A percentile compares a stretch with the other conserved stretches of the same genome.
Conservation (phyloP, 1,139 yeast species). For the Hanseniaspora uvarum region DNA sequence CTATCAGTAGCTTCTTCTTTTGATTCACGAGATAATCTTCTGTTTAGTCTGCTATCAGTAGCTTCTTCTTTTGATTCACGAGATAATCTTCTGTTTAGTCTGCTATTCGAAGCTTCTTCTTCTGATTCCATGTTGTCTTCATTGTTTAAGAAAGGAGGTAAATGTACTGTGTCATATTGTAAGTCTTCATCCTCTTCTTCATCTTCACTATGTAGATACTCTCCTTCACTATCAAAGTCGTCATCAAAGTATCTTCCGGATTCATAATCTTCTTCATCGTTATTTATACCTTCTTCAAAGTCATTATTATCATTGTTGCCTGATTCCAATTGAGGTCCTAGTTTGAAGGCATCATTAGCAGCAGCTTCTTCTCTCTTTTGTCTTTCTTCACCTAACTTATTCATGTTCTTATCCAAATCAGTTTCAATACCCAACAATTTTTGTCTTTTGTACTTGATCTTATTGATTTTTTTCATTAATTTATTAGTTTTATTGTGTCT, state of each 20-base stretch:
- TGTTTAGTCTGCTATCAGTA: too few relatives aligned
- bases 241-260: slow-evolving; percentile 17
- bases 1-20: too few relatives aligned
- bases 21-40: too few relatives aligned
- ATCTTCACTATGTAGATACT: slow-evolving; percentile 17
- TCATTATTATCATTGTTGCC: neutral
- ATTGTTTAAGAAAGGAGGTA: slow-evolving; percentile 17
- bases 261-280: slow-evolving; percentile 19
- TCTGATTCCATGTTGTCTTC: neutral
- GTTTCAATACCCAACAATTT: slow-evolving; percentile 25
- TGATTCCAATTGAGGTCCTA: slow-evolving; percentile 23
- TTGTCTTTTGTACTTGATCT: slow-evolving; percentile 34
- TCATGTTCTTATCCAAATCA: slow-evolving; percentile 26
- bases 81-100: neutral
- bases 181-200: slow-evolving; percentile 20
- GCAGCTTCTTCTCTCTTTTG: slow-evolving; percentile 34
- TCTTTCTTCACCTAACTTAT: slow-evolving; percentile 30
- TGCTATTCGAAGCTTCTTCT: neutral
- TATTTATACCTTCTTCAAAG: neutral
- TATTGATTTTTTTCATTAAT: slow-evolving; percentile 31
- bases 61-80: too few relatives aligned
- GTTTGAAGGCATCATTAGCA: slow-evolving; percentile 35
- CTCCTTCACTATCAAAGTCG: slow-evolving; percentile 19
- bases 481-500: slow-evolving; percentile 9
- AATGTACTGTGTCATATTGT: slow-evolving; percentile 17